Percentiles rank a stretch among this genome's conserved stretches.
Conservation (phyloP, 83 land plant genomes). For the Picea abies region DNA sequence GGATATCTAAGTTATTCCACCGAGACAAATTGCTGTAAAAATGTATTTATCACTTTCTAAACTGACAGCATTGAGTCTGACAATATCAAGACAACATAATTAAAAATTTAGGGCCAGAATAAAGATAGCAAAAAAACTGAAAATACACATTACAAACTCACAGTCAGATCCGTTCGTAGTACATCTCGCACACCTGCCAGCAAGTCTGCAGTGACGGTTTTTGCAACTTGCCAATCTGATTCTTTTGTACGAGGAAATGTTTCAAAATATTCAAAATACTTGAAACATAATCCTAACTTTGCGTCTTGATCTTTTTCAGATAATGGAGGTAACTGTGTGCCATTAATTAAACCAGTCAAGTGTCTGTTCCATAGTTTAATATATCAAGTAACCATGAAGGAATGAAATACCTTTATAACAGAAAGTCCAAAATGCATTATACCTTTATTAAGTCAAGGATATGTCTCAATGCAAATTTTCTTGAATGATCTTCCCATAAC, state of each 20-base stretch:
- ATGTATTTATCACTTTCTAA: neutral
- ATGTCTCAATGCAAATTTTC: slow-evolving; percentile 58
- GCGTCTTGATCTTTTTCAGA: slow-evolving; percentile 73
- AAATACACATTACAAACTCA: slow-evolving; percentile 27
- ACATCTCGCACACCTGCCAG: slow-evolving; percentile 79
- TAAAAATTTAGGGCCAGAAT: neutral
- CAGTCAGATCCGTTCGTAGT: slow-evolving; percentile 56
- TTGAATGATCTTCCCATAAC: slow-evolving; percentile 68
- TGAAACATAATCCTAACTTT: slow-evolving; percentile 78
- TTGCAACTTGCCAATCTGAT: slow-evolving; percentile 38
- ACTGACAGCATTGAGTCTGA: neutral
- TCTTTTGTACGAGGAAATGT: slow-evolving; percentile 75
- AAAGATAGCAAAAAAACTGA: slow-evolving; percentile 4
- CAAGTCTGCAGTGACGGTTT: slow-evolving; percentile 63
- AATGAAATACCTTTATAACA: neutral
- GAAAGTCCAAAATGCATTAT: neutral
- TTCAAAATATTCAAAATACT: slow-evolving; percentile 88
- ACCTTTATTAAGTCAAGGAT: slow-evolving; percentile 89
- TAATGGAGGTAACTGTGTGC: slow-evolving; percentile 53
- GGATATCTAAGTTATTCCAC: neutral
- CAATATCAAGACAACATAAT: neutral
- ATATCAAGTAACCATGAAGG: neutral
- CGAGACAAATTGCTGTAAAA: neutral
- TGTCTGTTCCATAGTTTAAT: neutral
- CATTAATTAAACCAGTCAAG: slow-evolving; percentile 6